Percentiles rank a stretch among this genome's conserved stretches.
phyloP scores from a whole-genome alignment of 148 eudicot species.

The Bassia scoparia region DNA sequence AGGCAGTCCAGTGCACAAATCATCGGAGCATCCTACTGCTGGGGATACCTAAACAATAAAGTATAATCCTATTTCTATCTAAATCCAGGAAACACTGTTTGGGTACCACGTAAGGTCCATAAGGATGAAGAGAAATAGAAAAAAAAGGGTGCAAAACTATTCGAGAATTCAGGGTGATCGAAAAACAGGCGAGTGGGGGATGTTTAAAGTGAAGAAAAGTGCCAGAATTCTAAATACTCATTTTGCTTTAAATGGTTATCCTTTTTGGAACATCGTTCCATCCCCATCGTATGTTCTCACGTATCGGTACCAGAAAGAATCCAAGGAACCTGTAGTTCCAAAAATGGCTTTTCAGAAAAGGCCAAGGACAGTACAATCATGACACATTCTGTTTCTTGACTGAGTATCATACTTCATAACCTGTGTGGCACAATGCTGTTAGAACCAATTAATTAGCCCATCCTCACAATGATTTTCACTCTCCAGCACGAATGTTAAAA shows the following conservation, averaged over 20 bases:
- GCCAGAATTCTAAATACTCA: conserved; percentile 3
- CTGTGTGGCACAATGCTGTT: conserved; percentile 84
- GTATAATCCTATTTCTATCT: not conserved
- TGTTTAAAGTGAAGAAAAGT: not conserved
- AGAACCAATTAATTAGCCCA: conserved; percentile 53
- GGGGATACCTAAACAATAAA: conserved; percentile 50
- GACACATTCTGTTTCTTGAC: too few relatives aligned
- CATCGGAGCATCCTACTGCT: conserved; percentile 53
- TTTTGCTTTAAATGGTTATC: conserved; percentile 23
- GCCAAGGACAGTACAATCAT: not conserved
- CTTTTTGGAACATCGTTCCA: conserved; percentile 61
- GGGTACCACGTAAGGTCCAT: too few relatives aligned
- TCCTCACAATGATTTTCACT: conserved; percentile 64
- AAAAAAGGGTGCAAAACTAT: conserved; percentile 3
- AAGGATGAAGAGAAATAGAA: not conserved
- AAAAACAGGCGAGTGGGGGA: conserved; percentile 11
- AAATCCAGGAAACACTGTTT: too few relatives aligned
- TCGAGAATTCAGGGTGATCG: not conserved
- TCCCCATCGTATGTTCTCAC: conserved; percentile 82
- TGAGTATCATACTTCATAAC: conserved; percentile 45
- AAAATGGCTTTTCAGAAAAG: conserved; percentile 22
- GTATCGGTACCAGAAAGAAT: conserved; percentile 85
- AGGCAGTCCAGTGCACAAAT: conserved; percentile 89
- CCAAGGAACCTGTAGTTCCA: conserved; percentile 72
- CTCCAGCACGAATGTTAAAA: conserved; percentile 74